Evolutionary conservation across 169 alveolate genomes (phyloP), one percentile per base, ranked within the genome.

Genomic region (Eimeria acervulina): DNA sequence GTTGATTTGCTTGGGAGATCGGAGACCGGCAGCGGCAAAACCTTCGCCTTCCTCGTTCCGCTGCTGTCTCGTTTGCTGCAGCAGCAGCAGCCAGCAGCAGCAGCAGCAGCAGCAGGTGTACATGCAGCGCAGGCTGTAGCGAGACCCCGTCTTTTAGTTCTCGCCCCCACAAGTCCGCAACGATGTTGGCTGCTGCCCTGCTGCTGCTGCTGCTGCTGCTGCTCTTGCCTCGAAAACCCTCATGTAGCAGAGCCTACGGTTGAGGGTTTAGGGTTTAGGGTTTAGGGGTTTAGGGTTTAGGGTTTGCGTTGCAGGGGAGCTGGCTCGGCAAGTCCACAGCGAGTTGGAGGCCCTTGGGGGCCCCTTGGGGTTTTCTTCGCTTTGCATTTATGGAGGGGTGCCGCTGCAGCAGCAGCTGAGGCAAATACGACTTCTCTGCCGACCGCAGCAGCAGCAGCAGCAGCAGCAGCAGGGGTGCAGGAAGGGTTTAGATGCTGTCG

Each of bases 21-120:
- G 98, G 99, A 72, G 99, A 99, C 99, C 12, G 99, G 99, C 70
- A 97, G 98, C n/a, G 99, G 99, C n/a, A 98, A 98, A 97, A 98
- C 99, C 12, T 96, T 97, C 66, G 99, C 99, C 38, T 99, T 99
- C 96, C 99, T 99, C 6, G 96, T 99, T 70, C 99, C 99, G 52
- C 98, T 99, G 38, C 97, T 99, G 52, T 97, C 99, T 28, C 10
- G 84, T 10, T 19, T 28, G 98, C 84, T 72, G 84, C 84, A 72
- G 84, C 84, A 17, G 84, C 55, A 28, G 59, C 59, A 12, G 59
- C 36, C 40, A 66, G 78, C 78, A 66, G 78, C 78, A 26, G 6
- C 0, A 1, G 59, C 59, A 51, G 59, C 59, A 17, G 59, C 59
- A 51, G 59, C 59, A 51, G 59, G 21, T 12, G 59, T 0, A 51